Evolutionary conservation across 305 asterid genomes (phyloP).

Genomic region (Euphrasia arctica): DNA sequence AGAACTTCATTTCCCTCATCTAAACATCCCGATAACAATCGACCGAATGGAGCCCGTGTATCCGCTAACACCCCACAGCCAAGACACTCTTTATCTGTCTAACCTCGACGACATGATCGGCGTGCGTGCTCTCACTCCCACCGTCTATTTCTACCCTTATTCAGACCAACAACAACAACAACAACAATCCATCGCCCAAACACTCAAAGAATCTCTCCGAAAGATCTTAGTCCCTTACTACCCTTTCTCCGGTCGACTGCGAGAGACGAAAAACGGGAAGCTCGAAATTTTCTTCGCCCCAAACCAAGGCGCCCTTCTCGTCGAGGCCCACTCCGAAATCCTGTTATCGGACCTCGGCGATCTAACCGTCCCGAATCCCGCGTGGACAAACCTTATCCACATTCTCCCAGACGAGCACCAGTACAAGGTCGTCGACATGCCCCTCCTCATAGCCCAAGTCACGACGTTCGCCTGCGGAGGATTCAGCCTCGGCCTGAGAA

Average conservation of each 20-base stretch:
- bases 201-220: constrained; percentile 56
- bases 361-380: constrained; percentile 72
- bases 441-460: constrained; percentile 76
- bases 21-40: constrained; percentile 54
- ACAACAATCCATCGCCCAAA: constrained; percentile 23
- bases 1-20: constrained; percentile 67
- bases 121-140: constrained; percentile 77
- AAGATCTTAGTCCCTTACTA: constrained; percentile 68
- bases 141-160: constrained; percentile 55
- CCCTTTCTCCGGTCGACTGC: constrained; percentile 81
- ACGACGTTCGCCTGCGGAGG: constrained; percentile 80
- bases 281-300: constrained; percentile 71
- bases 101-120: constrained; percentile 85
- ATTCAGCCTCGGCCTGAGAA: constrained; percentile 73
- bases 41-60: constrained; percentile 42
- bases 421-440: constrained; percentile 73
- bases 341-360: constrained; percentile 62
- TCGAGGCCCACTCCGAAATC: constrained; percentile 66
- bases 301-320: constrained; percentile 67
- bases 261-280: constrained; percentile 62
- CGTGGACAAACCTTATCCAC: constrained; percentile 62
- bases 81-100: constrained; percentile 70
- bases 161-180: constrained; percentile 26
- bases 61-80: constrained; percentile 37
- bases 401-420: constrained; percentile 62